A percentile compares a stretch with the other conserved stretches of the same genome.
phyloP scores from a whole-genome alignment of 768 basidiomycete genomes.

The Crepidotus variabilis region DNA sequence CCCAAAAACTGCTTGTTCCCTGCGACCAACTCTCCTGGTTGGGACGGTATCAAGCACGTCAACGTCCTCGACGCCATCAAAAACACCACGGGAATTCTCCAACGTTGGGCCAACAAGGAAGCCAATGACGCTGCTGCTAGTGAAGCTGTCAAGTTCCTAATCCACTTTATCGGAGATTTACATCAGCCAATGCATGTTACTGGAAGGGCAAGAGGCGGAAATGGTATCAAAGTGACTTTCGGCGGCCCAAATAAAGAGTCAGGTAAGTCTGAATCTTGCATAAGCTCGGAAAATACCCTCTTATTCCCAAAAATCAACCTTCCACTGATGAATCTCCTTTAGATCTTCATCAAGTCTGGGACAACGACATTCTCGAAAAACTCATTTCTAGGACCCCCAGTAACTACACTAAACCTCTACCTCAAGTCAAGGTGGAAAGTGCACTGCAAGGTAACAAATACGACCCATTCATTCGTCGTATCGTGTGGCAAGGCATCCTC shows the following conservation, averaged over 20 bases:
- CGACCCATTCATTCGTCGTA: constrained; percentile 81
- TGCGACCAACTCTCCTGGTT: constrained; percentile 54
- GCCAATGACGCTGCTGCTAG: constrained; percentile 40
- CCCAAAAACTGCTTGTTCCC: constrained; percentile 73
- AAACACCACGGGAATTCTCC: constrained; percentile 68
- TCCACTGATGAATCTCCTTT: neutral
- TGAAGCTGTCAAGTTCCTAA: constrained; percentile 87
- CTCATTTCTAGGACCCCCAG: constrained; percentile 63
- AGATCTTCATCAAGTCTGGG: constrained; percentile 90
- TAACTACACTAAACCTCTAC: constrained; percentile 81
- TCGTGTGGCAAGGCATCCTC: constrained; percentile 83
- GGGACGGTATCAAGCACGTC: constrained; percentile 46
- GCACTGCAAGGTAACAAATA: constrained; percentile 79
- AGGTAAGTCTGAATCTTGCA: constrained; percentile 41
- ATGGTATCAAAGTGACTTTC: constrained; percentile 71
- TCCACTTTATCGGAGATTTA: constrained; percentile 92
- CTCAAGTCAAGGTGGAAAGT: constrained; percentile 60
- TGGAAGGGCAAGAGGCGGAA: constrained; percentile 84
- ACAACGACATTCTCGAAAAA: constrained; percentile 76
- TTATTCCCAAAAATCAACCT: neutral
- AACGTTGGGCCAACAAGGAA: constrained; percentile 38
- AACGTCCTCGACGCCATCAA: constrained; percentile 79
- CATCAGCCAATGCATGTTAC: constrained; percentile 93
- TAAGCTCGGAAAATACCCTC: neutral
- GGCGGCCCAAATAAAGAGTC: constrained; percentile 64